Percentiles rank a stretch among this genome's conserved stretches.
Conservation (phyloP, 169 alveolate genomes). For the Pseudocohnilembus persalinus region DNA sequence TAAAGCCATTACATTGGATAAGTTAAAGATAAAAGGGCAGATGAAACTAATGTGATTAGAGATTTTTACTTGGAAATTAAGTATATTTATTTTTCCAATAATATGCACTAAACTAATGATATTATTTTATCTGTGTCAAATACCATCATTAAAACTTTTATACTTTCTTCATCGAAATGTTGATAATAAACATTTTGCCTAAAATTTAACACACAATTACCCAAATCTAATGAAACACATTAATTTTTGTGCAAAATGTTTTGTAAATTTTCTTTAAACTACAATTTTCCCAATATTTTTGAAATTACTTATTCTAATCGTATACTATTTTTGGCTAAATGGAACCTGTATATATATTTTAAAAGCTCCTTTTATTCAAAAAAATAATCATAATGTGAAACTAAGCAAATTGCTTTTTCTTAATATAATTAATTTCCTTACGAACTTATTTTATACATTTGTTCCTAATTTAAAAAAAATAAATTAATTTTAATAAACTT, state of each 20-base stretch:
- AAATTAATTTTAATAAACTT: neutral
- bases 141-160: slow-evolving; percentile 48
- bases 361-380: slow-evolving; percentile 51
- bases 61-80: slow-evolving; percentile 52
- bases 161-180: slow-evolving; percentile 27
- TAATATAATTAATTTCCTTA: slow-evolving; percentile 10
- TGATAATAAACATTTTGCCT: slow-evolving; percentile 4
- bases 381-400: slow-evolving; percentile 58
- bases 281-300: slow-evolving; percentile 64
- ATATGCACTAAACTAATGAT: slow-evolving; percentile 33
- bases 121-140: slow-evolving; percentile 52
- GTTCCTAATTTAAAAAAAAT: slow-evolving; percentile 6
- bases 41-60: slow-evolving; percentile 41
- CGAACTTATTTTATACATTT: neutral
- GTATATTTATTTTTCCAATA: slow-evolving; percentile 57
- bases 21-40: slow-evolving; percentile 53
- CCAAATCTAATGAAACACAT: too few species aligned
- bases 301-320: slow-evolving; percentile 71
- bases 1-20: slow-evolving; percentile 63
- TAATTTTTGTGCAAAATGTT: too few species aligned
- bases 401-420: slow-evolving; percentile 54
- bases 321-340: slow-evolving; percentile 46
- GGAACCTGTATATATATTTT: slow-evolving; percentile 49
- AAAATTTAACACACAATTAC: slow-evolving; percentile 26
- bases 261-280: slow-evolving; percentile 56